These are phyloP conservation scores for Aspergillus fischeri DNA, from an alignment of 2,329 filamentous ascomycete genomes.

Conservation along the genomic window DNA sequence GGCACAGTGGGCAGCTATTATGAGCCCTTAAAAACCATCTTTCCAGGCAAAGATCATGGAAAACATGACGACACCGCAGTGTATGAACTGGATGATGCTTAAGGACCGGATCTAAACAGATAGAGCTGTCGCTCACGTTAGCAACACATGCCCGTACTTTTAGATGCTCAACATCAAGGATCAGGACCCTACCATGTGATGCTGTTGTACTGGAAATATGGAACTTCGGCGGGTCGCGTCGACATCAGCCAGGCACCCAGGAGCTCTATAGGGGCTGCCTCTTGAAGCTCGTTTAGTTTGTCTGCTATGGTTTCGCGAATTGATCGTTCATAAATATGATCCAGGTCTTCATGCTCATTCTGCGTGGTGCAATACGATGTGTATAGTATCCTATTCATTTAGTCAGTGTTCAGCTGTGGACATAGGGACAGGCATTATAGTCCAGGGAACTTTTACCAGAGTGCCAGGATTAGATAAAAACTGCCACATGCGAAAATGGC, in stretches of 20 bases:
- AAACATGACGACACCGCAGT: not conserved
- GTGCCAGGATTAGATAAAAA: not conserved
- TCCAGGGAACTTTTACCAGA: not conserved
- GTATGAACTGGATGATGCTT: not conserved
- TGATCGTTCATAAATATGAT: not conserved
- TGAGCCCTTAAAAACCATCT: not conserved
- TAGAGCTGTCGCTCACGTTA: not conserved
- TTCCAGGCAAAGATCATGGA: not conserved
- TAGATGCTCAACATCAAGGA: too few species aligned
- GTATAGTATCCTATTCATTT: not conserved
- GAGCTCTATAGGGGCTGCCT: not conserved
- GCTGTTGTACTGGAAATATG: not conserved
- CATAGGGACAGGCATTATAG: not conserved
- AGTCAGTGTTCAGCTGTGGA: not conserved
- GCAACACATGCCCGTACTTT: not conserved
- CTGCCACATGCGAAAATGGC: not conserved
- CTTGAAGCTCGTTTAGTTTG: not conserved
- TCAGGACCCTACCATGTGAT: not conserved
- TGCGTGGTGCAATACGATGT: not conserved
- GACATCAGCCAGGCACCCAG: not conserved
- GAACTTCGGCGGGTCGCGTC: not conserved
- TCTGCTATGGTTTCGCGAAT: not conserved
- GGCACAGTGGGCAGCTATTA: not conserved
- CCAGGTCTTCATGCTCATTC: not conserved
- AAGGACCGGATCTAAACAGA: not conserved